Evolutionary conservation across 805 yeast genomes (phyloP).

Genomic region (Metschnikowia similis): DNA sequence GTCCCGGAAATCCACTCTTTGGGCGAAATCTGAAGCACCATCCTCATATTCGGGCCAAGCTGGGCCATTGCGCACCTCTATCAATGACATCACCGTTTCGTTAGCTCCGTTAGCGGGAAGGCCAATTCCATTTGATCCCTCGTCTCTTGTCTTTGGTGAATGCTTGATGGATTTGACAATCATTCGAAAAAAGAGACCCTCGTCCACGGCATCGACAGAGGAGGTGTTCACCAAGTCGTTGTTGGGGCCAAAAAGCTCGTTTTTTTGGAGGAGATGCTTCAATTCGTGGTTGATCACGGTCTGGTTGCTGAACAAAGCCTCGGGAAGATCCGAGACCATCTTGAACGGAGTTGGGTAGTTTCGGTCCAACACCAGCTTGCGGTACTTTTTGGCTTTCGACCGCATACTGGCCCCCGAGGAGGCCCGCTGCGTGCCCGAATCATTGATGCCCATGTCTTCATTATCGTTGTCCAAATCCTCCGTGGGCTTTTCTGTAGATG

Average conservation of each 20-base stretch:
- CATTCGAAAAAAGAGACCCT: slow-evolving; percentile 35
- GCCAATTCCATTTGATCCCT: neutral
- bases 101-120: neutral
- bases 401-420: slow-evolving; percentile 30
- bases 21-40: slow-evolving; percentile 32
- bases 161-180: slow-evolving; percentile 32
- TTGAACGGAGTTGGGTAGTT: slow-evolving; percentile 36
- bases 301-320: slow-evolving; percentile 31
- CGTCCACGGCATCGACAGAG: slow-evolving; percentile 30
- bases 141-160: neutral
- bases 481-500: slow-evolving; percentile 11
- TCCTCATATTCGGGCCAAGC: slow-evolving; percentile 38
- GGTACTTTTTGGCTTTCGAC: slow-evolving; percentile 29
- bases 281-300: slow-evolving; percentile 29
- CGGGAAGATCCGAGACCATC: slow-evolving; percentile 33
- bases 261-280: slow-evolving; percentile 21
- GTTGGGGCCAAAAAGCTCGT: slow-evolving; percentile 17
- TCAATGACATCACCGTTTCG: slow-evolving; percentile 18
- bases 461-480: slow-evolving; percentile 43
- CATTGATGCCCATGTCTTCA: slow-evolving; percentile 44
- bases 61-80: slow-evolving; percentile 42
- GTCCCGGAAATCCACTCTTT: slow-evolving; percentile 41
- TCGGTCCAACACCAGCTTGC: slow-evolving; percentile 26
- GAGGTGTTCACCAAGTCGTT: slow-evolving; percentile 25
- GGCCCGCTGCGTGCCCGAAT: slow-evolving; percentile 13